Evolutionary conservation across 2,329 filamentous ascomycete genomes (phyloP).

Genomic region (Talaromyces sp.): DNA sequence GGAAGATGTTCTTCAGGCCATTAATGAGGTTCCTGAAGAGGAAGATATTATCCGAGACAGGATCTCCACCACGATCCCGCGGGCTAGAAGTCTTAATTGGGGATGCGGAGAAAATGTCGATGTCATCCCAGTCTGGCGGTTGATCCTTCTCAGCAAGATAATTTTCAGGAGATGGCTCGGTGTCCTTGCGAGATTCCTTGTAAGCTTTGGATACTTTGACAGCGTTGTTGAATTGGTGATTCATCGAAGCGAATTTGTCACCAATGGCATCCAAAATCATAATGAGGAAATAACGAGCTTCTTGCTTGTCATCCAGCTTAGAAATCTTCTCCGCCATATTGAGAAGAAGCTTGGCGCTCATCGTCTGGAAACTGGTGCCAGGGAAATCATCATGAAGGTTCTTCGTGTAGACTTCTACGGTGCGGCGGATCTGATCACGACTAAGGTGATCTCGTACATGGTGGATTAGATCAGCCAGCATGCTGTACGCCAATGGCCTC

Average conservation of each 20-base stretch:
- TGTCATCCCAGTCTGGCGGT: slow-evolving; percentile 93
- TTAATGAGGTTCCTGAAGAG: slow-evolving; percentile 96
- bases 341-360: slow-evolving; percentile 94
- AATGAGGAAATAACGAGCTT: slow-evolving; percentile 92
- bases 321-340: slow-evolving; percentile 99
- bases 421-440: slow-evolving; percentile 89
- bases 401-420: slow-evolving; percentile 94
- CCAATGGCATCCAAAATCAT: slow-evolving; percentile 98
- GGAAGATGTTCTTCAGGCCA: slow-evolving; percentile 94
- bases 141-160: slow-evolving; percentile 81
- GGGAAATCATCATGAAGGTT: slow-evolving; percentile 95
- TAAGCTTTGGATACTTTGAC: slow-evolving; percentile 92
- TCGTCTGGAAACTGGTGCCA: slow-evolving; percentile 97
- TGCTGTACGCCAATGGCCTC: slow-evolving; percentile 93
- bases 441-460: slow-evolving; percentile 89
- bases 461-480: slow-evolving; percentile 97
- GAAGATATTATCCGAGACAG: slow-evolving; percentile 96
- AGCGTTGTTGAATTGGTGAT: slow-evolving; percentile 90
- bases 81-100: slow-evolving; percentile 95
- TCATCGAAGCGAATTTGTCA: slow-evolving; percentile 98
- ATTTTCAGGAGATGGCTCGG: slow-evolving; percentile 69
- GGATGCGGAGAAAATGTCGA: slow-evolving; percentile 94
- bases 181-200: slow-evolving; percentile 70
- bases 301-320: slow-evolving; percentile 87
- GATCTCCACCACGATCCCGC: slow-evolving; percentile 83